Conservation (phyloP, 2,329 filamentous ascomycete genomes). For the Cladosporium halotolerans region DNA sequence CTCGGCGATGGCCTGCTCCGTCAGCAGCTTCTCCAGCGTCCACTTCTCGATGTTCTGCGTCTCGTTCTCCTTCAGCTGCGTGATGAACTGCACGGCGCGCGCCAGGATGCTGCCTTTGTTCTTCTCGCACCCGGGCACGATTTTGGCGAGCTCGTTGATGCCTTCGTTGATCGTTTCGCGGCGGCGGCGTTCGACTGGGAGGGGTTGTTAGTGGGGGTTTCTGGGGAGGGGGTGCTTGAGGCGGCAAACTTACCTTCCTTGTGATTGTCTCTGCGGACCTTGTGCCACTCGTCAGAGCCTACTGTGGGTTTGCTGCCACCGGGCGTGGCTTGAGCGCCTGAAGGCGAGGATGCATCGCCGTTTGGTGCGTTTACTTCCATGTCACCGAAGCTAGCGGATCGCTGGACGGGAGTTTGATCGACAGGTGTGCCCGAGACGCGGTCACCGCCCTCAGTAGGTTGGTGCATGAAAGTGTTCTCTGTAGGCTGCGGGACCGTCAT, state of each 20-base stretch:
- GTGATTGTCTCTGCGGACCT: slow-evolving; percentile 93
- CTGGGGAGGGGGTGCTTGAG: neutral
- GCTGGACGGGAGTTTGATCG: slow-evolving; percentile 15
- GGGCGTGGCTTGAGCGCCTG: slow-evolving; percentile 39
- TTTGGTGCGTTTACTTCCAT: neutral
- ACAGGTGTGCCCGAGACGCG: slow-evolving; percentile 13
- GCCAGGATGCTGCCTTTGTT: slow-evolving; percentile 97
- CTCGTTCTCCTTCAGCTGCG: slow-evolving; percentile 89
- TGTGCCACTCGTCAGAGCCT: slow-evolving; percentile 98
- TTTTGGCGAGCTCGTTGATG: slow-evolving; percentile 95
- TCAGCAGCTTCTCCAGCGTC: slow-evolving; percentile 84
- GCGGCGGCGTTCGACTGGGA: slow-evolving; percentile 81
- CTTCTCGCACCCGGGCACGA: slow-evolving; percentile 96
- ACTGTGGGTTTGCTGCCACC: slow-evolving; percentile 65
- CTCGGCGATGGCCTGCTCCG: slow-evolving; percentile 82
- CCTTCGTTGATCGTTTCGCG: slow-evolving; percentile 98
- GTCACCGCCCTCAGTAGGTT: slow-evolving; percentile 16
- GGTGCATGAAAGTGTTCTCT: slow-evolving; percentile 42
- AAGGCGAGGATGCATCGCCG: slow-evolving; percentile 17
- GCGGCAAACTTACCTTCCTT: slow-evolving; percentile 71
- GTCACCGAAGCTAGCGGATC: slow-evolving; percentile 15
- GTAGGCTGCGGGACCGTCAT: slow-evolving; percentile 53
- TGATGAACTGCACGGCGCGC: slow-evolving; percentile 89
- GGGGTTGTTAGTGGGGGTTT: slow-evolving; percentile 10
- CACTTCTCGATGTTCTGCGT: slow-evolving; percentile 90